Conservation (phyloP, 2,329 filamentous ascomycete species). For the Aspergillus viridinutans region DNA sequence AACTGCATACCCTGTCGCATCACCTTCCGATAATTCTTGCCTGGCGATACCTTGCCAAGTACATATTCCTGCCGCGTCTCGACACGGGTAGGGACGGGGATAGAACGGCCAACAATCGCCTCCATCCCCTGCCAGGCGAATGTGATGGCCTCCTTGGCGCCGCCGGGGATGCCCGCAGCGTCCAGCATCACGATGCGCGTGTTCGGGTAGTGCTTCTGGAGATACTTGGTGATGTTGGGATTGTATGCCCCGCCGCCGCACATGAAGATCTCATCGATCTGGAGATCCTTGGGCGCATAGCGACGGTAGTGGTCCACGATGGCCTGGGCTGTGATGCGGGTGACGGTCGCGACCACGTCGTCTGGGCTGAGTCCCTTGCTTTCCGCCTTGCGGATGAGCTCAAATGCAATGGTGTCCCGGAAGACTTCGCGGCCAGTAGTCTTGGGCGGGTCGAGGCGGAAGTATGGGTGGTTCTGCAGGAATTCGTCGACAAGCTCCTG, state of each 20-base stretch:
- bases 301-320: conserved; percentile 51
- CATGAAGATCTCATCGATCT: conserved; percentile 57
- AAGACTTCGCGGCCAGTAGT: conserved; percentile 59
- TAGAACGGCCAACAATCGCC: conserved; percentile 52
- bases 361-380: not conserved
- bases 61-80: conserved; percentile 48
- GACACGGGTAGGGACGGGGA: conserved; percentile 52
- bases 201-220: conserved; percentile 48
- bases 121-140: conserved; percentile 62
- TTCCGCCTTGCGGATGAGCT: not conserved
- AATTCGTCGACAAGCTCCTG: conserved; percentile 52
- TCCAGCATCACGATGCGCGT: conserved; percentile 53
- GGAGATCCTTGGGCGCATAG: conserved; percentile 45
- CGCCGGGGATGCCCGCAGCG: conserved; percentile 53
- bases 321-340: conserved; percentile 56
- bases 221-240: conserved; percentile 50
- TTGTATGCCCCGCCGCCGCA: conserved; percentile 18
- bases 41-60: conserved; percentile 53
- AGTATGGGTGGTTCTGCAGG: conserved; percentile 47
- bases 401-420: not conserved
- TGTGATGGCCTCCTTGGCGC: conserved; percentile 57
- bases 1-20: conserved; percentile 52
- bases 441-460: conserved; percentile 50
- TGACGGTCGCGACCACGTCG: conserved; percentile 20
- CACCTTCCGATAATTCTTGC: conserved; percentile 52